Evolutionary conservation across 2,329 filamentous ascomycete species (phyloP).

Genomic region (Aspergillus sp.): DNA sequence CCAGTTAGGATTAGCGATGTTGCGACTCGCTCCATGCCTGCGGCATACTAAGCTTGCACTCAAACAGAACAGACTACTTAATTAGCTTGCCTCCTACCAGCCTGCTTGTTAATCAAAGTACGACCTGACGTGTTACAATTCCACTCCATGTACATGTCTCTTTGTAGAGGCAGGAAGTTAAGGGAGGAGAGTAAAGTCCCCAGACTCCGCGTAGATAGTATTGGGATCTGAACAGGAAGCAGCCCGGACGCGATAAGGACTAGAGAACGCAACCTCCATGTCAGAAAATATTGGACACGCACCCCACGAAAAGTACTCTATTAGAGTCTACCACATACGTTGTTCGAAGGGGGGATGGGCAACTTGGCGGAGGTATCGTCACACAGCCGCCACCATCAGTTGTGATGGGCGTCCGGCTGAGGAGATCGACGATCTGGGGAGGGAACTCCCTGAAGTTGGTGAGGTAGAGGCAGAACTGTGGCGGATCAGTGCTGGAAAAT

Average conservation of each 20-base stretch:
- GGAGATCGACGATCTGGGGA: background rate
- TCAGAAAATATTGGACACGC: background rate
- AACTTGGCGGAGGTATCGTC: background rate
- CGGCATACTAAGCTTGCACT: background rate
- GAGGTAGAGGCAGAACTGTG: slow-evolving; percentile 1
- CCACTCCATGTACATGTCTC: too few relatives aligned
- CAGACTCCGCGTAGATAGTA: slow-evolving; percentile 1
- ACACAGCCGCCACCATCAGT: background rate
- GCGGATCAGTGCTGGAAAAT: background rate
- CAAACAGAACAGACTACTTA: too few relatives aligned
- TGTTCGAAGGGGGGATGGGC: background rate
- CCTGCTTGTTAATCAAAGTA: too few relatives aligned
- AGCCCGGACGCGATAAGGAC: background rate
- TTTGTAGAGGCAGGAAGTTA: background rate
- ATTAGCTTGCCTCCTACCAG: too few relatives aligned
- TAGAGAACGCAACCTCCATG: background rate
- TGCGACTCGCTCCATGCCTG: background rate
- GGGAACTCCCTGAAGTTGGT: slow-evolving; percentile 1
- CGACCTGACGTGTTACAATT: too few relatives aligned
- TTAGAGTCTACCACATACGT: background rate
- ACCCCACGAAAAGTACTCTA: too few relatives aligned
- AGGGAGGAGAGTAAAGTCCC: background rate
- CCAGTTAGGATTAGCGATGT: background rate
- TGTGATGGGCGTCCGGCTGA: background rate
- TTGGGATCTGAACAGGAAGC: background rate